Percentiles rank a stretch among this genome's conserved stretches.
These are phyloP conservation scores for Phytophthora aleatoria DNA, from an alignment of 352 stramenopile genomes.

Conservation along the genomic window DNA sequence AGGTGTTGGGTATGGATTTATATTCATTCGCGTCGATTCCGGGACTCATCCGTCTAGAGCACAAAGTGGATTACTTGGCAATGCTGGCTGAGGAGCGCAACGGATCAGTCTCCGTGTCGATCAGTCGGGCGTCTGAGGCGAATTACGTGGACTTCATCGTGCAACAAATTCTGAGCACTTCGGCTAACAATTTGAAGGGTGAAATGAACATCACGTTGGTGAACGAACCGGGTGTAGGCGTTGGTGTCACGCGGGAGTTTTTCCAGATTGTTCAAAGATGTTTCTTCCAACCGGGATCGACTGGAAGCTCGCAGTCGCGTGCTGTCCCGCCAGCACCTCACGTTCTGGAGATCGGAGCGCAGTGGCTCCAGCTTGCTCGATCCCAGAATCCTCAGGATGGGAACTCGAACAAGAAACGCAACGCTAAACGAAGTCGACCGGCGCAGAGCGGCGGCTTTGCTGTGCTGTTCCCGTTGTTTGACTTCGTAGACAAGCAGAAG, in stretches of 20 bases:
- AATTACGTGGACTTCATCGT: slow-evolving; percentile 78
- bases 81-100: slow-evolving; percentile 64
- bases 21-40: slow-evolving; percentile 58
- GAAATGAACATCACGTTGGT: slow-evolving; percentile 69
- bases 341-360: slow-evolving; percentile 58
- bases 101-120: slow-evolving; percentile 54
- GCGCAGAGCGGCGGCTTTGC: slow-evolving; percentile 20
- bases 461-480: slow-evolving; percentile 65
- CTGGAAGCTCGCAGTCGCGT: slow-evolving; percentile 9
- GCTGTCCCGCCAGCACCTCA: slow-evolving; percentile 27
- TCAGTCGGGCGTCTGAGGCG: slow-evolving; percentile 60
- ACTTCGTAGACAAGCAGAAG: slow-evolving; percentile 40
- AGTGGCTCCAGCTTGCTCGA: slow-evolving; percentile 67
- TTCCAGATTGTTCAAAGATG: slow-evolving; percentile 74
- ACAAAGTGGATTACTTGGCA: slow-evolving; percentile 79
- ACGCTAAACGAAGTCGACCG: slow-evolving; percentile 11
- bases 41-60: slow-evolving; percentile 58
- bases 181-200: slow-evolving; percentile 48
- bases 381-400: slow-evolving; percentile 31
- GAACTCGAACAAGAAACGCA: slow-evolving; percentile 13
- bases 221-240: slow-evolving; percentile 69
- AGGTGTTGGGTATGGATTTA: slow-evolving; percentile 72
- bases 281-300: slow-evolving; percentile 52
- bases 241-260: slow-evolving; percentile 72
- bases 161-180: slow-evolving; percentile 66